Evolutionary conservation across 352 stramenopile genomes (phyloP).

Genomic region (Blastocystis sp.): DNA sequence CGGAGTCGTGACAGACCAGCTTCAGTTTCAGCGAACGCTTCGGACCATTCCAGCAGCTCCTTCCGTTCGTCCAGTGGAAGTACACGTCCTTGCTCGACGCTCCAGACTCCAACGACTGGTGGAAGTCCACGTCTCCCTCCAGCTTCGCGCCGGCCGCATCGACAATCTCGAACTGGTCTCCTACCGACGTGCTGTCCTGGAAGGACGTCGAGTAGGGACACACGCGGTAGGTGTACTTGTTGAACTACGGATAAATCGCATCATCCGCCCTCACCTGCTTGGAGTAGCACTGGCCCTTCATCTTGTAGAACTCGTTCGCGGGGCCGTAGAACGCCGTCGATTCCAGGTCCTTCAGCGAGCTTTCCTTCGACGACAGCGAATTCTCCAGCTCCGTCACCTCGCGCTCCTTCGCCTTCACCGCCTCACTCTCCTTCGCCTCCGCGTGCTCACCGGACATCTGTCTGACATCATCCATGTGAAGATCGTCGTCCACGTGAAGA

Average conservation of each 20-base stretch:
- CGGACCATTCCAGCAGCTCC: slow-evolving; percentile 83
- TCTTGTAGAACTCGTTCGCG: slow-evolving; percentile 75
- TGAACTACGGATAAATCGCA: slow-evolving; percentile 72
- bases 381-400: slow-evolving; percentile 10
- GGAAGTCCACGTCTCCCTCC: slow-evolving; percentile 1
- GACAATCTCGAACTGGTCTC: slow-evolving; percentile 71
- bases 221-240: slow-evolving; percentile 81
- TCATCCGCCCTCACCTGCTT: neutral
- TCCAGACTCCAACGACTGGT: slow-evolving; percentile 30
- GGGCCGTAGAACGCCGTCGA: neutral
- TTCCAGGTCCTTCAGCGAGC: neutral
- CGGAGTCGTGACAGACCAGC: slow-evolving; percentile 77
- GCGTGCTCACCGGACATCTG: neutral
- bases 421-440: neutral
- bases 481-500: neutral
- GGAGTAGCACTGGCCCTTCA: slow-evolving; percentile 78
- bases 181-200: slow-evolving; percentile 79
- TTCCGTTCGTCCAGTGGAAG: slow-evolving; percentile 72
- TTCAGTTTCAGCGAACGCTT: slow-evolving; percentile 79
- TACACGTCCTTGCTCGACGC: slow-evolving; percentile 75
- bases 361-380: neutral
- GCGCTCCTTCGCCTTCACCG: slow-evolving; percentile 3
- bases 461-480: neutral
- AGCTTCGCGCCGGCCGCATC: slow-evolving; percentile 26
- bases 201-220: slow-evolving; percentile 81